Evolutionary conservation across 495 filamentous ascomycete genomes (phyloP).

Genomic region (Penicillium cinerascens): DNA sequence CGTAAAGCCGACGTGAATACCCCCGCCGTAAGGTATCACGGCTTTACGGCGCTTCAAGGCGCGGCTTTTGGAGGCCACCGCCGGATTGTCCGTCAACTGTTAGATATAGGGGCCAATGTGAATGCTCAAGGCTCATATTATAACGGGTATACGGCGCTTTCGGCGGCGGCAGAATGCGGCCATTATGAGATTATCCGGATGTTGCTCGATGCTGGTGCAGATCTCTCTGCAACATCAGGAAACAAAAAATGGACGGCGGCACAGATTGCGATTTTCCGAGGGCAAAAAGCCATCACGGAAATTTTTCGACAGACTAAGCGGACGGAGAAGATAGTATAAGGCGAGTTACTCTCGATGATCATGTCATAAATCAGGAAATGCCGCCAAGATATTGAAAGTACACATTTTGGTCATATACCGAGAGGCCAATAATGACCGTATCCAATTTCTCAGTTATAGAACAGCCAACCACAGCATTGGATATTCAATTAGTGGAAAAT

Average conservation of each 20-base stretch:
- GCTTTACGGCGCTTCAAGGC: constrained; percentile 6
- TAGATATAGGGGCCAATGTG: constrained; percentile 7
- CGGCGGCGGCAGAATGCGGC: constrained; percentile 7
- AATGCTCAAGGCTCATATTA: constrained; percentile 5
- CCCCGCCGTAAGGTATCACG: constrained; percentile 2
- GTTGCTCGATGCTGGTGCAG: constrained; percentile 7
- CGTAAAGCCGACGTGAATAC: background rate
- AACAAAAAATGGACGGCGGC: constrained; percentile 5
- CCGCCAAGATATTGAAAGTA: no score
- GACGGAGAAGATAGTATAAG: no score
- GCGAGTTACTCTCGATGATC: no score
- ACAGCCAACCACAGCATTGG: no score
- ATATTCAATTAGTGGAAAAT: no score
- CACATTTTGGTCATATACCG: no score
- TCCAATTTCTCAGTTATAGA: no score
- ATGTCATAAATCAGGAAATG: no score
- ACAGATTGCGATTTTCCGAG: constrained; percentile 5
- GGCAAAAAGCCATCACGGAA: background rate
- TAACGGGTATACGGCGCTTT: constrained; percentile 9
- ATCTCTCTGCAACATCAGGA: constrained; percentile 4
- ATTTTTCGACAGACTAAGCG: background rate
- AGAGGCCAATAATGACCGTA: no score
- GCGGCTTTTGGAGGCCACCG: constrained; percentile 4
- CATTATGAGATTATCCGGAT: constrained; percentile 7
- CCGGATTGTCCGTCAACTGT: background rate